These are phyloP conservation scores for Rhizopus delemar DNA, from an alignment of 371 early-diverging fungal genomes.

Conservation along the genomic window DNA sequence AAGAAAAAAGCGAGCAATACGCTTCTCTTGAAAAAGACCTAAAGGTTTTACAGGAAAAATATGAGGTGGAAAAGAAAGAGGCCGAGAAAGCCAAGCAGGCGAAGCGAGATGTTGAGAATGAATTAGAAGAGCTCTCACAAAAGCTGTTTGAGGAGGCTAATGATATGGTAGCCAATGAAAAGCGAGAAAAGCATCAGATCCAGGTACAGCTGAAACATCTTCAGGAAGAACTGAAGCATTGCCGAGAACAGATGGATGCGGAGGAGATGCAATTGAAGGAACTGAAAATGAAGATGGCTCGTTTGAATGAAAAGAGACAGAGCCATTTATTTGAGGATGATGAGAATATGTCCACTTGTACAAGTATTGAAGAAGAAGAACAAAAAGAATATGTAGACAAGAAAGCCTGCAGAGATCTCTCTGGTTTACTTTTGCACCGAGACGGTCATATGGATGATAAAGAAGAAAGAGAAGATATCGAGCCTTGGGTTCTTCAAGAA, in stretches of 20 bases:
- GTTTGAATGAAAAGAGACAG: constrained; percentile 28
- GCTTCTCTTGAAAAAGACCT: constrained; percentile 45
- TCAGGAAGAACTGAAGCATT: constrained; percentile 52
- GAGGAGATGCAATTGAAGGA: constrained; percentile 73
- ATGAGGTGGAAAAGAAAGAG: constrained; percentile 71
- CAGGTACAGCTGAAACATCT: constrained; percentile 50
- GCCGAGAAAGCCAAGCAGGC: constrained; percentile 77
- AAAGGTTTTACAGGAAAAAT: constrained; percentile 48
- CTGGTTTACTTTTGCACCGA: constrained; percentile 12
- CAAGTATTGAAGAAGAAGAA: neutral
- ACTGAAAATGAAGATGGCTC: constrained; percentile 59
- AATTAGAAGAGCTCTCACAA: constrained; percentile 84
- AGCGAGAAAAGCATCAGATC: constrained; percentile 51
- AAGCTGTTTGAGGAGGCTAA: constrained; percentile 90
- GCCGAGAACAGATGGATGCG: constrained; percentile 58
- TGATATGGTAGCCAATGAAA: constrained; percentile 80
- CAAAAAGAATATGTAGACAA: neutral
- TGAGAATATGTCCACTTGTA: neutral
- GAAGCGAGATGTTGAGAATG: constrained; percentile 78
- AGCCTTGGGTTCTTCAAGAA: constrained; percentile 61
- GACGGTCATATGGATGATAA: neutral
- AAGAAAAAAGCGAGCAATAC: constrained; percentile 35
- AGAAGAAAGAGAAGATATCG: neutral
- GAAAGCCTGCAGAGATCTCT: constrained; percentile 21
- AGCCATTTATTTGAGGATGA: neutral